A percentile compares a stretch with the other conserved stretches of the same genome.
These are phyloP conservation scores for Hsuehochloa calcarea DNA, from an alignment of 176 grass and related monocot genomes.

Conservation along the genomic window DNA sequence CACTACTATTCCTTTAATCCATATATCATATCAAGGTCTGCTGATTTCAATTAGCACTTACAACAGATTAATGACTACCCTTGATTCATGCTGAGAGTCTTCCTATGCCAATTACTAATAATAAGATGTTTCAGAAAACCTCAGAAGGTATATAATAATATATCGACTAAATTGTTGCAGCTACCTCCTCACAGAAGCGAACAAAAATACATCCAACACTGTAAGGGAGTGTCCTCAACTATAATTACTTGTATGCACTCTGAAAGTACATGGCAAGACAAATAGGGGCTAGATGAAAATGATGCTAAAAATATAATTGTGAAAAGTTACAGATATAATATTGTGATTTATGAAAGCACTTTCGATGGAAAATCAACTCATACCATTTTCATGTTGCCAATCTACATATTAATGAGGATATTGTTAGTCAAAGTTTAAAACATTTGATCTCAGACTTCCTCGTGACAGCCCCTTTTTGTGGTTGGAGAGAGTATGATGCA, in stretches of 20 bases:
- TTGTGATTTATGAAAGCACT: neutral
- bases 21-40: neutral
- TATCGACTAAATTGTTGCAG: neutral
- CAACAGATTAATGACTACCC: neutral
- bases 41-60: neutral
- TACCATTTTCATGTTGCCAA: conserved; percentile 3
- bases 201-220: neutral
- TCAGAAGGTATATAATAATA: neutral
- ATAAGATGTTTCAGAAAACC: neutral
- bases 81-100: neutral
- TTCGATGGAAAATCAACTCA: neutral
- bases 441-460: neutral
- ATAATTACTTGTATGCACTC: conserved; percentile 5
- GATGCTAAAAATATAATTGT: neutral
- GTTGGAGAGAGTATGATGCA: neutral
- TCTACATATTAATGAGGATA: neutral
- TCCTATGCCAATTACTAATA: neutral
- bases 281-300: neutral
- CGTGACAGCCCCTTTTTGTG: neutral
- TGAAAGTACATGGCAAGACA: neutral
- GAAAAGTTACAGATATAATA: neutral
- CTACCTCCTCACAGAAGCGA: neutral
- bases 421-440: neutral
- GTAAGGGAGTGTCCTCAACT: neutral
- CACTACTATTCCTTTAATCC: neutral